phyloP scores from a whole-genome alignment of 495 filamentous ascomycete genomes.

The Penicillium coprophilum region DNA sequence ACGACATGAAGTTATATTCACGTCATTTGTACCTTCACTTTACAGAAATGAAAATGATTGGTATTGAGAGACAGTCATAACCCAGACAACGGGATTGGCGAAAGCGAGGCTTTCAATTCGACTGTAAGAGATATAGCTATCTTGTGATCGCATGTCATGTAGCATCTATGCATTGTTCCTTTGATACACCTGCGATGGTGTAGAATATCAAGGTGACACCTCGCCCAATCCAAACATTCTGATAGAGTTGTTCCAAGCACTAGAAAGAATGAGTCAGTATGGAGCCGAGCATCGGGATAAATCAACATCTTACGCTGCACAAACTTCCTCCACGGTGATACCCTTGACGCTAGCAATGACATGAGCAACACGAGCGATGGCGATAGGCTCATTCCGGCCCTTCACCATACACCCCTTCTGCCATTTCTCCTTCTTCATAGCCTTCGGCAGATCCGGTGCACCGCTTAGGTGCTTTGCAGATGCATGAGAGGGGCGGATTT shows the following conservation, averaged over 20 bases:
- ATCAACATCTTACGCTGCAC: slow-evolving; percentile 63
- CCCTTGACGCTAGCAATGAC: slow-evolving; percentile 85
- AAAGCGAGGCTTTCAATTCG: too few relatives aligned
- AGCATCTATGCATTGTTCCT: neutral
- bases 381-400: slow-evolving; percentile 86
- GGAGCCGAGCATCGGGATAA: neutral
- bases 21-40: too few relatives aligned
- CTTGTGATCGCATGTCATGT: neutral
- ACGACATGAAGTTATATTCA: too few relatives aligned
- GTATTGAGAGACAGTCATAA: too few relatives aligned
- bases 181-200: neutral
- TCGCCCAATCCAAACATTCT: slow-evolving; percentile 75
- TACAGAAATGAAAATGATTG: too few relatives aligned
- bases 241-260: slow-evolving; percentile 79
- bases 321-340: slow-evolving; percentile 73
- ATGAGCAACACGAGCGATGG: slow-evolving; percentile 79
- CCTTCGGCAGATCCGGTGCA: slow-evolving; percentile 47
- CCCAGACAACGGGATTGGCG: too few relatives aligned
- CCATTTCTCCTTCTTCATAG: slow-evolving; percentile 96
- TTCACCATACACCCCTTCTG: slow-evolving; percentile 80
- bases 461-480: slow-evolving; percentile 49
- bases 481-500: slow-evolving; percentile 55
- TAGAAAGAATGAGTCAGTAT: slow-evolving; percentile 27
- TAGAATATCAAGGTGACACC: slow-evolving; percentile 5
- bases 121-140: neutral